Conservation (phyloP, 345 rosid genomes). For the Euphorbia lathyris region DNA sequence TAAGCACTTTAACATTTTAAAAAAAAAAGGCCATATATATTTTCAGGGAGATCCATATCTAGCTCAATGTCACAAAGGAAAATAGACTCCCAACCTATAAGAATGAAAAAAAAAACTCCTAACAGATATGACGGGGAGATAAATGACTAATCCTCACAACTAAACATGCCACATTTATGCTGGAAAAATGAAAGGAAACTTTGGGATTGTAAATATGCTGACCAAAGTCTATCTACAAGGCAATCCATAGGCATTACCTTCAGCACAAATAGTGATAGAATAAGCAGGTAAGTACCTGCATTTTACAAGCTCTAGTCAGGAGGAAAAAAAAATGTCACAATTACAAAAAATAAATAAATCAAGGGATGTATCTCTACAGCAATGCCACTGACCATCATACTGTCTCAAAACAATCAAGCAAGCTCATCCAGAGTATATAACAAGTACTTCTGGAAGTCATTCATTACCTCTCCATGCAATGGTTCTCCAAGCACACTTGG, state of each 20-base stretch:
- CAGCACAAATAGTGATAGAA: not conserved
- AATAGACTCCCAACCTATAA: not conserved
- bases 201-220: not conserved
- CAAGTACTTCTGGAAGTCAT: slow-evolving; percentile 13
- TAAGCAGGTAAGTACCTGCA: not conserved
- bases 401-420: not conserved
- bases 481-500: slow-evolving; percentile 99
- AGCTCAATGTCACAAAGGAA: slow-evolving; percentile 1
- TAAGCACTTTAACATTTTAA: not conserved
- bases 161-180: not conserved
- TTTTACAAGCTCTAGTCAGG: not conserved
- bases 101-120: not conserved
- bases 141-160: not conserved
- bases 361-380: not conserved
- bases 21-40: not conserved
- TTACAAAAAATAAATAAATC: not conserved
- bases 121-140: not conserved
- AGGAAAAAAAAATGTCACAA: not conserved
- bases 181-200: not conserved
- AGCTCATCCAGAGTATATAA: not conserved
- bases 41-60: not conserved
- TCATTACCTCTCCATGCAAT: slow-evolving; percentile 85
- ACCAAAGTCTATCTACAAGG: not conserved
- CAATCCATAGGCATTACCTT: not conserved
- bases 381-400: slow-evolving; percentile 1